These are phyloP conservation scores for Polytolypa hystricis DNA, from an alignment of 2,329 filamentous ascomycete species.

Conservation along the genomic window DNA sequence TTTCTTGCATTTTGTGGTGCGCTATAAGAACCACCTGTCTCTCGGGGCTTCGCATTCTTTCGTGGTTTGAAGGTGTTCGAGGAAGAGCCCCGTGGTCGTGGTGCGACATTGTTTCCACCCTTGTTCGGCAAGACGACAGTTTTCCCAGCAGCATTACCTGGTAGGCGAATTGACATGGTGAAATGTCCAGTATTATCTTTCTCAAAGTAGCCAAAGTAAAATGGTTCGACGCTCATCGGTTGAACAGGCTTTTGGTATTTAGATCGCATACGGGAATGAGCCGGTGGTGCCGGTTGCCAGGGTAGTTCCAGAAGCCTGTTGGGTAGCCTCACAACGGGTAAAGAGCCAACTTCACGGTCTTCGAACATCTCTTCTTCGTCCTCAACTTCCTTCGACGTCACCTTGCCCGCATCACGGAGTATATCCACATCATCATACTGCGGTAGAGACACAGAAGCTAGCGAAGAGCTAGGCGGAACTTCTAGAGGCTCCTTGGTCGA, in stretches of 20 bases:
- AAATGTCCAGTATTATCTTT: constrained; percentile 26
- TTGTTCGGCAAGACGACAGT: constrained; percentile 30
- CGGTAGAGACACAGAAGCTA: constrained; percentile 63
- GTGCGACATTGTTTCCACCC: constrained; percentile 14
- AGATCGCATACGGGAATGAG: constrained; percentile 24
- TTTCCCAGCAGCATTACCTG: constrained; percentile 35
- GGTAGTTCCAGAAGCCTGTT: constrained; percentile 49
- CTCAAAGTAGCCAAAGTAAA: constrained; percentile 30
- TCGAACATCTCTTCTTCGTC: constrained; percentile 74
- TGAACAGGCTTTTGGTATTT: constrained; percentile 46
- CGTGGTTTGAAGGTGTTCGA: constrained; percentile 17
- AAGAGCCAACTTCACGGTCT: constrained; percentile 66
- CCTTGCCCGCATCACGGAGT: constrained; percentile 34
- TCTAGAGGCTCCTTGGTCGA: constrained; percentile 58
- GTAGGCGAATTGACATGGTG: constrained; percentile 37
- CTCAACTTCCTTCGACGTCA: constrained; percentile 57
- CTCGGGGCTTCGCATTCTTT: constrained; percentile 23
- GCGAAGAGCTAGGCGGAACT: constrained; percentile 38
- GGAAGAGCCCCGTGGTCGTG: constrained; percentile 15
- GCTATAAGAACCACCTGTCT: constrained; percentile 34
- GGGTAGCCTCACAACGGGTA: constrained; percentile 61
- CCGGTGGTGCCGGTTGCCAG: constrained; percentile 47
- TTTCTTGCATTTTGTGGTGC: constrained; percentile 9
- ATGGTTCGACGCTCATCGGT: constrained; percentile 37
- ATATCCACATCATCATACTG: constrained; percentile 23